Base-by-base conservation (phyloP, 441 rosid species). In the Hura crepitans region DNA sequence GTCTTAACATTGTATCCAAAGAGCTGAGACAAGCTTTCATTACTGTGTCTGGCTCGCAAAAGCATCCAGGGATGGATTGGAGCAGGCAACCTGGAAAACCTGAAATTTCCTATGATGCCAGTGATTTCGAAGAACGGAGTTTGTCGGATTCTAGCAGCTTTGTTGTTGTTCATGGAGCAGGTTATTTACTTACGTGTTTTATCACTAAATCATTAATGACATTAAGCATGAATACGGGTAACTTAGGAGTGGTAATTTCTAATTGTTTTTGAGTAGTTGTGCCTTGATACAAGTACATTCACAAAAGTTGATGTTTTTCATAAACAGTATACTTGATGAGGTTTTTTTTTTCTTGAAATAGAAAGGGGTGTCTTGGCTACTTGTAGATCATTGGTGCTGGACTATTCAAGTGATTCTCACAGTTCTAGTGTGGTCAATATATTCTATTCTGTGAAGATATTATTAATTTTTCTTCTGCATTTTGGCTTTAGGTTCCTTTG, bases 81-180 rank as follows among this genome's bases (percentile, higher is more conserved):
- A 94, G 99, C 85, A 92, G 82, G 87, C 80, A 86, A 66, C 82
- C 70, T 73, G 97, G 85, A 79, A 66, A 70, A 70, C 79, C 84
- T 6, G 92, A 82, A 63, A 56, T 84, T 79, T 74, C 83, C 59
- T 69, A 84, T 65, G 73, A 78, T 54, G 74, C 80, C 17, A 81
- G 74, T 79, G 82, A 78, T 46, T 78, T 85, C 13, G 71, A 30
- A 5, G 84, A 75, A 65, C 83, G 77, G 30, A 73, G 65, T 18
- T 75, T 68, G 37, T 39, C 74, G 57, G 82, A 81, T 62, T 76
- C 81, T 55, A 72, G 82, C 81, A 83, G 80, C 69, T 92, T 92
- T 65, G 73, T 92, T 76, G 87, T 94, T 51, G 97, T 92, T 66
- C 99, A 94, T 27, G 97, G 97, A 74, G 99, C 97, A 83, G 99